Base-by-base conservation (phyloP, 176 grass and related monocot species). In the Oryza meyeriana region DNA sequence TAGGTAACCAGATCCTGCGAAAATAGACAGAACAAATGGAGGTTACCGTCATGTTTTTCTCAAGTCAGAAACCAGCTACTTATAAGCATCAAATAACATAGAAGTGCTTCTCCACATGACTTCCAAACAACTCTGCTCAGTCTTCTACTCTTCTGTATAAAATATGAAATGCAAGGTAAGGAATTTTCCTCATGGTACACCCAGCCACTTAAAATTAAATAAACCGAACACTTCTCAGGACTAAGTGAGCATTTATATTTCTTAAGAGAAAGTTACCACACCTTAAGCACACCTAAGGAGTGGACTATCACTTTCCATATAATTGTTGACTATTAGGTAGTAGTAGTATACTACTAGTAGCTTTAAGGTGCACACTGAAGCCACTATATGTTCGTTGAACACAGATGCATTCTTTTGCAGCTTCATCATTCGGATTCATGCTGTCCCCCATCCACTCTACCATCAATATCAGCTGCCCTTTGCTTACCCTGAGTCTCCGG, bases 231-330 rank as follows among this genome's bases (percentile, higher is more conserved):
- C 67, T 66, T 67, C 20, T 65, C 44, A 83, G 66, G 59, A 63
- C 14, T 78, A 65, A 84, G 75, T 48, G 39, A 59, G 61, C 69
- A 79, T 84, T 78, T 52, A 57, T 62, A 20, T 71, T 82, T 80
- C 24, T 86, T 80, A 26, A 77, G 40, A 35, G 58, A 71, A 77
- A 85, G 77, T 76, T 77, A 64, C 14, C 44, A 59, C 64, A 34
- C 66, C 71, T 17, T 78, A 66, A 57, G 72, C 44, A 59, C 64
- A 34, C 66, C 71, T 17, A 83, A 66, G 65, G 72, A 66, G 72
- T 78, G 78, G 78, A 71, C 58, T 72, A 72, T 57, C 78, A 82
- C 83, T 78, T 82, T 57, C 77, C 44, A 72, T 41, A 80, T 75
- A 22, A 86, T 72, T 70, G 74, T 77, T 85, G 66, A 81, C 72